Conservation (phyloP, 768 basidiomycete species). For the Pluteus cervinus region DNA sequence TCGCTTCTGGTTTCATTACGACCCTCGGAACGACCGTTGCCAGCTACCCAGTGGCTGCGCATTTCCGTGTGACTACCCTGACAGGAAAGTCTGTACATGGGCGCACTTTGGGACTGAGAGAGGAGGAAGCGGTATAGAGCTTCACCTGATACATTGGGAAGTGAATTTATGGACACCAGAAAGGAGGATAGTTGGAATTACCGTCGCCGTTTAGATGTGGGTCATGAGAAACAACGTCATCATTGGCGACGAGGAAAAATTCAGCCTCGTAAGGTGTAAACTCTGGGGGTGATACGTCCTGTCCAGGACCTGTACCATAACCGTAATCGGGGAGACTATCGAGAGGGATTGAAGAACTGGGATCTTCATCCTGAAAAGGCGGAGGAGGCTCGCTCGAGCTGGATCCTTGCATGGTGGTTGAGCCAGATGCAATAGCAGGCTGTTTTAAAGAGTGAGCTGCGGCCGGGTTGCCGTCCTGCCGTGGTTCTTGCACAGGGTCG, state of each 20-base stretch:
- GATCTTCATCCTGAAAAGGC: background rate
- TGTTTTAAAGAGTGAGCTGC: too few relatives aligned
- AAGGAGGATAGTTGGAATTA: constrained; percentile 3
- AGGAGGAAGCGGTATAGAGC: constrained; percentile 69
- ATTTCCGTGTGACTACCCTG: constrained; percentile 53
- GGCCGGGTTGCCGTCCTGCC: too few relatives aligned
- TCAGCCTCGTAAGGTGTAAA: constrained; percentile 54
- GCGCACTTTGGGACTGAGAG: constrained; percentile 39
- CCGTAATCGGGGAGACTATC: background rate
- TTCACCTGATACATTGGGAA: background rate
- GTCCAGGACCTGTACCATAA: background rate
- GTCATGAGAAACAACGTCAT: constrained; percentile 51
- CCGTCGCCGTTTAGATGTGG: constrained; percentile 63
- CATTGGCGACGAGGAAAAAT: constrained; percentile 31
- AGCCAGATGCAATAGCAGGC: too few relatives aligned
- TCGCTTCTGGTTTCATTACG: constrained; percentile 47
- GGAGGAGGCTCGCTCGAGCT: too few relatives aligned
- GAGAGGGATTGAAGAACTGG: background rate
- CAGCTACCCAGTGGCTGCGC: constrained; percentile 39
- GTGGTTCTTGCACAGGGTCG: too few relatives aligned
- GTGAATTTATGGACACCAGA: background rate
- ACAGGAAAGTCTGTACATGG: constrained; percentile 38
- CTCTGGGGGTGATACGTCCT: constrained; percentile 36
- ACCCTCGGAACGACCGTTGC: constrained; percentile 24
- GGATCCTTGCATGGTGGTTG: too few relatives aligned